Percentiles rank a stretch among this genome's conserved stretches.
Conservation (phyloP, 495 filamentous ascomycete genomes). For the Hypomontagnella monticulosa region DNA sequence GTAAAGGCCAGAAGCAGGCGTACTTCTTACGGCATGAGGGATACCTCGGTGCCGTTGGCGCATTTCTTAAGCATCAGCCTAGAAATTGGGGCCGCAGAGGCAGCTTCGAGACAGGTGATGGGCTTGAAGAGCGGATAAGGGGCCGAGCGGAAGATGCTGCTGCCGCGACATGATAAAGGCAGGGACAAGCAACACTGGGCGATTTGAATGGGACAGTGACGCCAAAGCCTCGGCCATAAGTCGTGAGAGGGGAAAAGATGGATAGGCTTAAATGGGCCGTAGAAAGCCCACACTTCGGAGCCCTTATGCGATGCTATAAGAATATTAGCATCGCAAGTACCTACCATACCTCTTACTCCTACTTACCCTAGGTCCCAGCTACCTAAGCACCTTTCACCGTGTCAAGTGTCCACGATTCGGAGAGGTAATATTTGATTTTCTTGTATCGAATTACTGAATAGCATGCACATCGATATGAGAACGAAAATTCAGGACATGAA, state of each 20-base stretch:
- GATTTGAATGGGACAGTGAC: too few species aligned
- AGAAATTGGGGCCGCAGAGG: conserved; percentile 89
- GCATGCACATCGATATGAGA: not conserved
- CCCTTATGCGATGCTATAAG: not conserved
- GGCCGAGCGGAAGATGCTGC: conserved; percentile 2
- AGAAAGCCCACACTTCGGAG: not conserved
- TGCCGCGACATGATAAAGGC: not conserved
- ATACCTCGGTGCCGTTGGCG: conserved; percentile 95
- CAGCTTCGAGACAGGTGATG: conserved; percentile 62
- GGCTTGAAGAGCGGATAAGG: conserved; percentile 30
- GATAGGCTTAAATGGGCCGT: not conserved
- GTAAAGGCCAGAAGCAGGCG: conserved; percentile 89
- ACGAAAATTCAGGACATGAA: conserved; percentile 8
- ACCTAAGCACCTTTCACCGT: not conserved
- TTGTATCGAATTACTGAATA: conserved; percentile 9
- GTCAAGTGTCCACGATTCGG: not conserved
- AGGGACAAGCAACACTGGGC: too few species aligned
- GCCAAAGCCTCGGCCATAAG: conserved; percentile 1
- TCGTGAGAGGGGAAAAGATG: not conserved
- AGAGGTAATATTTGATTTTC: not conserved
- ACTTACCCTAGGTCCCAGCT: not conserved
- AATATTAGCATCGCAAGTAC: not conserved
- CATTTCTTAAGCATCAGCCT: conserved; percentile 91
- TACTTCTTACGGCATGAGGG: conserved; percentile 97
- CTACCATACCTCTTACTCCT: not conserved